Evolutionary conservation across 352 stramenopile species (phyloP).

Genomic region (Phytophthora nicotianae): DNA sequence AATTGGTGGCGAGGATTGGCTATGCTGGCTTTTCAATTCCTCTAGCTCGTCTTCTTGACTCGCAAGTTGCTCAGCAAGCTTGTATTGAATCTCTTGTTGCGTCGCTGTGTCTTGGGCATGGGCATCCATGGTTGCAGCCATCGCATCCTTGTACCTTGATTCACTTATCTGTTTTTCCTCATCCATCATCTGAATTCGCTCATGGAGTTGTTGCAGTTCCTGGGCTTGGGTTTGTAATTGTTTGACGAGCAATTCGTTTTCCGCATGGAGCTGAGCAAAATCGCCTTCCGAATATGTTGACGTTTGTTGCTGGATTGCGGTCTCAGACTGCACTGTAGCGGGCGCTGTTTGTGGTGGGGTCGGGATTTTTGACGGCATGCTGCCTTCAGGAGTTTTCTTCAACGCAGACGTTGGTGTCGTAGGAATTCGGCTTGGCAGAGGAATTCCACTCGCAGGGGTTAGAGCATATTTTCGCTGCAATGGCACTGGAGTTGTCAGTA

Average conservation of each 20-base stretch:
- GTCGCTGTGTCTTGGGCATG: constrained; percentile 19
- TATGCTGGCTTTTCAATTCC: constrained; percentile 6
- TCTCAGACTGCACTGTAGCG: constrained; percentile 11
- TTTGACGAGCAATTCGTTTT: constrained; percentile 33
- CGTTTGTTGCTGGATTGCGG: not conserved
- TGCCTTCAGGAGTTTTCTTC: constrained; percentile 25
- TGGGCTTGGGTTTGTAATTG: constrained; percentile 27
- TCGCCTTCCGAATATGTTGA: constrained; percentile 18
- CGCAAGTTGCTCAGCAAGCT: constrained; percentile 25
- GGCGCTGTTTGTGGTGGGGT: constrained; percentile 15
- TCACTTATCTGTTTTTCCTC: constrained; percentile 29
- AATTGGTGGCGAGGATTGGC: not conserved
- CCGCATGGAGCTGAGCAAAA: constrained; percentile 32
- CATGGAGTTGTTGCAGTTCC: constrained; percentile 26
- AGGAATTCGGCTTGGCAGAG: constrained; percentile 34
- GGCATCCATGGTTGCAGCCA: constrained; percentile 11
- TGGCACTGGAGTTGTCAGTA: not conserved
- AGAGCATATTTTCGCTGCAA: not conserved
- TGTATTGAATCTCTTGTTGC: constrained; percentile 25
- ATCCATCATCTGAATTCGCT: constrained; percentile 33
- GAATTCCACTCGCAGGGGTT: not conserved
- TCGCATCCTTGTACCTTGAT: constrained; percentile 26
- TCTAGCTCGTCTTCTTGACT: constrained; percentile 18
- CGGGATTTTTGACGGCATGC: constrained; percentile 24
- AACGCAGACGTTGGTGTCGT: constrained; percentile 34